Evolutionary conservation across 2,329 filamentous ascomycete species (phyloP), one percentile per base, ranked within the genome.

Genomic region (Neurospora sp.): DNA sequence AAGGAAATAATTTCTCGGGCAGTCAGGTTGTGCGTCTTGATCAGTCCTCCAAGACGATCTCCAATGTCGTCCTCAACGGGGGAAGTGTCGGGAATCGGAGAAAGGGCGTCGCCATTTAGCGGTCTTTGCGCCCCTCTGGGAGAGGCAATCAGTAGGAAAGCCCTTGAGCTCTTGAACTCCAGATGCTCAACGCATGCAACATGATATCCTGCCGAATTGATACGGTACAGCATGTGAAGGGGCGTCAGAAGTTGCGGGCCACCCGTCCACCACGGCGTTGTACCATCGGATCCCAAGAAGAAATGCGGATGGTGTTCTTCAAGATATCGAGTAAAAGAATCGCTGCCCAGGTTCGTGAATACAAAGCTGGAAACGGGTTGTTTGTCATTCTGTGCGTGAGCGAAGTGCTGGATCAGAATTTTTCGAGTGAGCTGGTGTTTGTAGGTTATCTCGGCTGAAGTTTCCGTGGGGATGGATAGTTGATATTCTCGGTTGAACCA

Each of bases 221-320:
- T 85, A 70, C 80, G 82, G 69, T 84, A 82, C 46, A 91, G 87
- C 75, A 88, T 81, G 4, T 78, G 76, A 40, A 86, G 80, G 33
- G 77, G 76, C 4, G 66, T 66, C 40, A 19, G 17, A 38, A 5
- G n/a, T n/a, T 40, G 46, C 13, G n/a, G 38, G 66, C 66, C 38
- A 36, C 68, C 70, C 38, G 66, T 70, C 52, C 52, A 62, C 52
- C 52, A 62, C 13, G 52, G 52, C 7, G 52, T 62, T n/a, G 72
- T 70, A 6, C 89, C 90, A 76, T 92, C 89, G 73, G 91, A 89
- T 68, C 86, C 87, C 81, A 93, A 85, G 68, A 93, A 79, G 73
- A 93, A 92, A 75, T 91, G 89, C 3, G 89, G 81, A 0, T 87
- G 84, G 33, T 84, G 83, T 1, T 77, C 75, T 2, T 80, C 73